phyloP scores from a whole-genome alignment of 495 filamentous ascomycete genomes.

The Talaromyces thailandensis region DNA sequence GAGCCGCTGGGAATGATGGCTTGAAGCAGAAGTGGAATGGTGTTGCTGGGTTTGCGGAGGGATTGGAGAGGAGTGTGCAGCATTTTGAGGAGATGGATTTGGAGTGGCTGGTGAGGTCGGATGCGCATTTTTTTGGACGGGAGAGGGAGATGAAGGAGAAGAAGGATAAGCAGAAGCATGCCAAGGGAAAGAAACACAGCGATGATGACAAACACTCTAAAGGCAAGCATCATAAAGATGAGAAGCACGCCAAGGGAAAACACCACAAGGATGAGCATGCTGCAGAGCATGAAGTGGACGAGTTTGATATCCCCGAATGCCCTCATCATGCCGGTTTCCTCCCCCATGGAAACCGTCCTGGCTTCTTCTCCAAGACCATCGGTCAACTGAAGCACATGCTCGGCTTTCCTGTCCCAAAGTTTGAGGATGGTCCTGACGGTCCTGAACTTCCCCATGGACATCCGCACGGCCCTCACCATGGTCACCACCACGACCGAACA shows the following conservation, averaged over 20 bases:
- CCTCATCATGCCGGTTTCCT: background rate
- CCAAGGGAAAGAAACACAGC: background rate
- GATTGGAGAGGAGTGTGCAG: background rate
- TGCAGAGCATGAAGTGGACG: background rate
- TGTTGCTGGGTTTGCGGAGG: background rate
- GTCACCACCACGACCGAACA: conserved; percentile 18
- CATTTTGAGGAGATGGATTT: background rate
- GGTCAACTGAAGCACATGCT: background rate
- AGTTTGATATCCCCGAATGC: background rate
- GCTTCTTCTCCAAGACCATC: background rate
- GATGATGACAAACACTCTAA: too few species aligned
- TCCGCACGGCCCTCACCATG: background rate
- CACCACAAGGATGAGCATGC: background rate
- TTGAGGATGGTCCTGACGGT: background rate
- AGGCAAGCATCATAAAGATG: background rate
- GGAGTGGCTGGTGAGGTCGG: background rate
- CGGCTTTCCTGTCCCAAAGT: background rate
- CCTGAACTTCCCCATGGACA: background rate
- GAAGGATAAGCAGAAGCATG: background rate
- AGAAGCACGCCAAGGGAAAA: background rate
- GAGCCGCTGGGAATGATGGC: background rate
- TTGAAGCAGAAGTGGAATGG: background rate
- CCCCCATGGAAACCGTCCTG: background rate
- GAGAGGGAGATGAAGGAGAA: background rate
- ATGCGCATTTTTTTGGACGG: background rate